Conservation (phyloP, 768 basidiomycete genomes). For the Phylloporus scabripes region DNA sequence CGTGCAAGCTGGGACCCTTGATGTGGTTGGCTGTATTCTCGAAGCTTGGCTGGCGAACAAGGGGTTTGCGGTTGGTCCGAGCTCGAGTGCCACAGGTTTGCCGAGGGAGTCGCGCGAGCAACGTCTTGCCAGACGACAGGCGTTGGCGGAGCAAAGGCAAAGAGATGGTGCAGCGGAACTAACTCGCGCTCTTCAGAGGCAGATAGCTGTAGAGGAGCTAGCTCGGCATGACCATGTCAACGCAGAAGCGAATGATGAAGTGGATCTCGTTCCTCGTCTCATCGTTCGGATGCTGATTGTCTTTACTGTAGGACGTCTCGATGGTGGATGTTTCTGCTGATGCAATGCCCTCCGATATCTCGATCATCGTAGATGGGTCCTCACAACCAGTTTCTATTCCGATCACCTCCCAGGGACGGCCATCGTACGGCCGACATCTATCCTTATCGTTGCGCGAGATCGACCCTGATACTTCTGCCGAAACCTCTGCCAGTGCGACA, state of each 20-base stretch:
- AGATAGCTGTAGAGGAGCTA: constrained; percentile 36
- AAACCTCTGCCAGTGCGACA: constrained; percentile 55
- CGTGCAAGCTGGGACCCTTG: constrained; percentile 90
- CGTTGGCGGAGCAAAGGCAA: constrained; percentile 50
- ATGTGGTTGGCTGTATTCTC: constrained; percentile 89
- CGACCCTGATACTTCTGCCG: constrained; percentile 58
- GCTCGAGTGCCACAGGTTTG: constrained; percentile 66
- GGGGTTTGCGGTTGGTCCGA: constrained; percentile 82
- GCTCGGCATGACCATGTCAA: constrained; percentile 8
- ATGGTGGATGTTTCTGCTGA: constrained; percentile 26
- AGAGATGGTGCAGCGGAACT: constrained; percentile 51
- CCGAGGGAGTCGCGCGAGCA: constrained; percentile 75
- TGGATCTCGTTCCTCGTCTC: constrained; percentile 12
- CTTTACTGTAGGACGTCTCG: constrained; percentile 29
- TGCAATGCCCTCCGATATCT: constrained; percentile 16
- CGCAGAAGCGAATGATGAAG: constrained; percentile 20
- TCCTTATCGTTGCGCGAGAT: constrained; percentile 35
- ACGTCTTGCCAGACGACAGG: constrained; percentile 55
- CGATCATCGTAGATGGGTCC: constrained; percentile 17
- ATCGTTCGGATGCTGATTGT: constrained; percentile 5
- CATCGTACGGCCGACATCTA: constrained; percentile 16
- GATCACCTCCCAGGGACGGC: constrained; percentile 18
- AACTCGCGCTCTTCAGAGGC: constrained; percentile 52
- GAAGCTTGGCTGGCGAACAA: constrained; percentile 90
- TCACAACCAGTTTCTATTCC: constrained; percentile 15